Base-by-base conservation (phyloP, 768 basidiomycete species). In the Suillus americanus region DNA sequence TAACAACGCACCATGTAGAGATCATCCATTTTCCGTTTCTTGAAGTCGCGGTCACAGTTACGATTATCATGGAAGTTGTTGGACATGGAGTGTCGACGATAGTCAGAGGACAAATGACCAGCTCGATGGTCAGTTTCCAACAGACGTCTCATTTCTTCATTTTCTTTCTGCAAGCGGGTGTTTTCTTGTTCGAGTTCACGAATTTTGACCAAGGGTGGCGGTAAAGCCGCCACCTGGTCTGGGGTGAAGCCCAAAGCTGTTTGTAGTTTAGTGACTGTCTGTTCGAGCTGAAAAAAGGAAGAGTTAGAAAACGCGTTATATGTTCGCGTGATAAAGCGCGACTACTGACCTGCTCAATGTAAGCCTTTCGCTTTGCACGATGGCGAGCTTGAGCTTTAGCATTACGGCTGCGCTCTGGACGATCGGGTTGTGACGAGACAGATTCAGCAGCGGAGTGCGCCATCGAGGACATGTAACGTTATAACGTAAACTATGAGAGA, bases 281-380 rank as follows among this genome's bases (percentile, higher is more conserved):
- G 87, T 70, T 95, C 92, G 65, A 95, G 83, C 93, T 94, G 72
- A 14, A 14, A 41, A 38, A 55, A 14, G 23, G 41, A 5, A 62
- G 6, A 12, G 38, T 51, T 9, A 62, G 41, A 41, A 33, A 54
- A 68, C 65, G 65, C 62, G 74, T n/a, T n/a, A 41, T 43, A 18
- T 7, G 33, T 13, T 30, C 63, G 64, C 61, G 71, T 64, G 28
- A 57, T n/a, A 46, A 46, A 25, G 43, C 56, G 18, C 20, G 56
- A 60, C 56, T 33, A 71, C 80, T 28, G 61, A 92, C 92, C 84
- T 93, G 91, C 69, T 94, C 92, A 73, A 95, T 94, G 81, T 95
- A 95, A 13, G 93, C 93, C 80, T 95, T 95, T 78, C 93, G 85
- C 77, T 95, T 95, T 75, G 92, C 93, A 66, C 93, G 87, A 82